Conservation (phyloP, 2,329 filamentous ascomycete genomes). For the Phyllosticta citrichinensis region DNA sequence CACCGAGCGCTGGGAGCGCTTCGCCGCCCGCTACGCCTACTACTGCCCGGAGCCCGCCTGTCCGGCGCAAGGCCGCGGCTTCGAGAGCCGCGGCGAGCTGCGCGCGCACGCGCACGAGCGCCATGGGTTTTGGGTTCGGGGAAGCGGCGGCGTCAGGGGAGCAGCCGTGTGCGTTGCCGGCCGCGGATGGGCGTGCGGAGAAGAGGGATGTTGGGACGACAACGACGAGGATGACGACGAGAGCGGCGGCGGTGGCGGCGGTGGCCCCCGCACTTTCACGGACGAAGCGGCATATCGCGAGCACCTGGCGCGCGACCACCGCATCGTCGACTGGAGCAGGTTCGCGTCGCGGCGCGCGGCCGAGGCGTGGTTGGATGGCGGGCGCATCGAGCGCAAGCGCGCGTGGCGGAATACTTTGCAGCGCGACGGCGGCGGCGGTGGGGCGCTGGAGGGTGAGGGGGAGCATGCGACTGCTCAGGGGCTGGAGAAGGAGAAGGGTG, state of each 20-base stretch:
- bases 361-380: neutral
- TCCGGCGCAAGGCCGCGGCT: neutral
- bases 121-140: neutral
- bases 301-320: neutral
- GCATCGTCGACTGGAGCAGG: neutral
- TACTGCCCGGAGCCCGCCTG: constrained; percentile 4
- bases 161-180: neutral
- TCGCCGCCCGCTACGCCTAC: constrained; percentile 10
- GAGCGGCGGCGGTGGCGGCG: neutral
- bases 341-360: neutral
- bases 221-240: neutral
- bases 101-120: neutral
- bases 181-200: neutral
- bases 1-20: constrained; percentile 13
- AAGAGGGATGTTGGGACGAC: neutral
- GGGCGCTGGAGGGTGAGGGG: neutral
- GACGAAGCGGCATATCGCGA: neutral
- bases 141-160: neutral
- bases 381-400: neutral
- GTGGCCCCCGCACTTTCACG: neutral
- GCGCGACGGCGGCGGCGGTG: neutral
- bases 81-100: neutral
- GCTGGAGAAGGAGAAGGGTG: neutral
- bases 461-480: neutral
- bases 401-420: neutral